Evolutionary conservation across 2,329 filamentous ascomycete species (phyloP), one percentile per base, ranked within the genome.

Genomic region (Plenodomus biglobosus): DNA sequence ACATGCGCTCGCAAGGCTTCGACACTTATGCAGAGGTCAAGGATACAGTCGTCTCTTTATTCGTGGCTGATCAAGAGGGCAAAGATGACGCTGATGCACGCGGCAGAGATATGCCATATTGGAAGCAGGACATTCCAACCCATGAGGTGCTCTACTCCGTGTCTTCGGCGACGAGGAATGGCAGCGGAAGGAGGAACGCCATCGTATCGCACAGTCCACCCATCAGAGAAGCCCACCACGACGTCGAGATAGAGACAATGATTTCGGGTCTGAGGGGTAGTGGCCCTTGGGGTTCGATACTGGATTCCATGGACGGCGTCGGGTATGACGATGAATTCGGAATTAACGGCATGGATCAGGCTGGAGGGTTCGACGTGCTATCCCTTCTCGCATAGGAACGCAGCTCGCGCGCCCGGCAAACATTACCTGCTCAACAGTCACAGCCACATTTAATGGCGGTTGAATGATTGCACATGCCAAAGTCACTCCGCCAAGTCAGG

Each of bases 1-100:
- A 66, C 45, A 66, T 69, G 64, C 64, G 66, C 40, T 55, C 51
- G 1, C 46, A 54, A 3, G 56, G 58, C 22, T 61, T 60, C 44
- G 55, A 63, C 18, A 62, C 58, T 2, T 66, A 58, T 35, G 54
- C 52, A 2, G 32, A 20, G 22, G 13, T 64, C 42, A 47, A 44
- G 1, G n/a, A 43, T n/a, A 32, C 34, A n/a, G 30, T 27, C 16
- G 37, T 66, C 15, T 24, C 18, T 4, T 42, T 65, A 0, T 59
- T 50, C 24, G 24, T 67, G 7, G 56, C 40, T 8, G 39, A 57
- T 22, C 54, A 46, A 22, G 3, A 40, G 10, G 44, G 42, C 2
- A 32, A 32, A 15, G 2, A 45, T 8, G 35, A 19, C 8, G 51
- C 45, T 2, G 35, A 21, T 3, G 2, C 24, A 1, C 20, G 27